Evolutionary conservation across 345 rosid genomes (phyloP).

Genomic region (Brassica rapa): DNA sequence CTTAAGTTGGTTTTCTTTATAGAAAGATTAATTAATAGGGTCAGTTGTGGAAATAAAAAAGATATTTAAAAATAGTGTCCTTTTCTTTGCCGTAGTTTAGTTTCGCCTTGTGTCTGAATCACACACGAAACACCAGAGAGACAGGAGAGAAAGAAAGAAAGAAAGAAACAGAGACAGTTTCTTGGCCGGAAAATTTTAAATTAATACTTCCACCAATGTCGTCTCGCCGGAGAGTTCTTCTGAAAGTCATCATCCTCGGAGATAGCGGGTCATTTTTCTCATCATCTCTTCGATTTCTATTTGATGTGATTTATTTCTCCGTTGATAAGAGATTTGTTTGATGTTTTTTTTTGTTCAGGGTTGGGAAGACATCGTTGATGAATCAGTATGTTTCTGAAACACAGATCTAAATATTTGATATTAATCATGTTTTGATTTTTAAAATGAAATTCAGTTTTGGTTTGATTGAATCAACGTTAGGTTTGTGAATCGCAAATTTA

Average conservation of each 20-base stretch:
- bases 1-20: neutral
- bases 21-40: constrained; percentile 26
- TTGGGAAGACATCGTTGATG: constrained; percentile 93
- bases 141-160: too few relatives aligned
- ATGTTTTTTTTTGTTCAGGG: constrained; percentile 21
- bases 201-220: constrained; percentile 2
- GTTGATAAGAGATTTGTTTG: neutral
- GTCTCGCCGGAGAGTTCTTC: constrained; percentile 26
- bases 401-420: constrained; percentile 18
- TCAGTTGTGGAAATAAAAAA: neutral
- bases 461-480: constrained; percentile 38
- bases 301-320: neutral
- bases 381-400: constrained; percentile 68
- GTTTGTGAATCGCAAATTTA: constrained; percentile 88
- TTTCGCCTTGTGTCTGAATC: constrained; percentile 13
- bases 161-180: constrained; percentile 26
- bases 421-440: neutral
- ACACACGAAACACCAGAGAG: constrained; percentile 1
- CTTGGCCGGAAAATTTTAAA: constrained; percentile 15
- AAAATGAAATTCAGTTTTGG: neutral
- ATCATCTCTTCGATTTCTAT: neutral
- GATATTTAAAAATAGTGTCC: constrained; percentile 17
- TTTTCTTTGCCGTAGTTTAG: constrained; percentile 20
- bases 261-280: constrained; percentile 10
- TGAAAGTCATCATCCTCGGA: constrained; percentile 24